Base-by-base conservation (phyloP, 1,139 yeast genomes). In the Diutina scorzettiae region DNA sequence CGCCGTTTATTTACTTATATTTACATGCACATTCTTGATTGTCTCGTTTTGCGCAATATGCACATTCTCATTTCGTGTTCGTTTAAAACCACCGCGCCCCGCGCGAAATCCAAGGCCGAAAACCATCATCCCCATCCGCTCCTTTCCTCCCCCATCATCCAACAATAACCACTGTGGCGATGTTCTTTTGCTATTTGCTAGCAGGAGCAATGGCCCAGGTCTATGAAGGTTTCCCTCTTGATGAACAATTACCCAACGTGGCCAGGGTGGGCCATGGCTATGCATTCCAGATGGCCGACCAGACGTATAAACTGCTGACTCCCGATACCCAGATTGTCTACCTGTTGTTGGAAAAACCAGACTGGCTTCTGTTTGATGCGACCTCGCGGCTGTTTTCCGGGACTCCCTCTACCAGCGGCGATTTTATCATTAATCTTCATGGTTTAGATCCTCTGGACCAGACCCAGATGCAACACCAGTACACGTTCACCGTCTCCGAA, bases 161-260 rank as follows among this genome's bases (percentile, higher is more conserved):
- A n/a, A n/a, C n/a, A n/a, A n/a, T n/a, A n/a, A n/a, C n/a, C n/a
- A n/a, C n/a, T n/a, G n/a, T n/a, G n/a, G n/a, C n/a, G n/a, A n/a
- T n/a, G n/a, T n/a, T n/a, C n/a, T n/a, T n/a, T n/a, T n/a, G n/a
- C n/a, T n/a, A n/a, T n/a, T n/a, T n/a, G n/a, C n/a, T n/a, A n/a
- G n/a, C n/a, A n/a, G n/a, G n/a, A n/a, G n/a, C n/a, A n/a, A n/a
- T n/a, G n/a, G 47, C 44, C 21, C 40, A 31, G 37, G 58, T 66
- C 37, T 72, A 73, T 48, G 71, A 77, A 46, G 87, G 89, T 37
- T 89, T 82, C 64, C 93, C 96, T 6, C 74, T 91, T 54, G 63
- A 73, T 49, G 78, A 79, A 54, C 98, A 91, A 60, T 69, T 78
- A 31, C 97, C 97, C 16, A 81, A 87, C 30, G 84, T 91, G 11